Conservation (phyloP, 2,329 filamentous ascomycete species). For the Karstenula rhodostoma region DNA sequence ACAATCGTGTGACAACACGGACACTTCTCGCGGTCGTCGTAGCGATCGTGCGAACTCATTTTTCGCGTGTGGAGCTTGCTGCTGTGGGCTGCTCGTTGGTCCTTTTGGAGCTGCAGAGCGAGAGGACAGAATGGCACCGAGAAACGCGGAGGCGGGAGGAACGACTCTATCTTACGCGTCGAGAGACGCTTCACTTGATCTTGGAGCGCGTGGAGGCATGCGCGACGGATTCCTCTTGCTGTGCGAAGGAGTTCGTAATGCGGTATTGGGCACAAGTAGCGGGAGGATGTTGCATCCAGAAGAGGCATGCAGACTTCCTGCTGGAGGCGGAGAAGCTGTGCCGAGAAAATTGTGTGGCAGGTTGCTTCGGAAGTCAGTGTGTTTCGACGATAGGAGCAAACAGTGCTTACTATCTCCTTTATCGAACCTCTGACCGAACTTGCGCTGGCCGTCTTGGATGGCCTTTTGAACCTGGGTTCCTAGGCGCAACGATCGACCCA, state of each 20-base stretch:
- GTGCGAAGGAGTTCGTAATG: conserved; percentile 41
- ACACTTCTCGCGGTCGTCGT: conserved; percentile 46
- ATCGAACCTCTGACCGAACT: conserved; percentile 41
- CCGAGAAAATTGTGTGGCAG: conserved; percentile 41
- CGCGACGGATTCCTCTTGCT: conserved; percentile 42
- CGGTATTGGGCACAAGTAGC: conserved; percentile 29
- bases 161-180: conserved; percentile 25
- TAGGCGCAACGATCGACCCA: conserved; percentile 37
- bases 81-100: conserved; percentile 27
- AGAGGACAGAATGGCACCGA: conserved; percentile 45
- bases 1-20: conserved; percentile 42
- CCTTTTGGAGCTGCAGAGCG: conserved; percentile 38
- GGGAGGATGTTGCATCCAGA: conserved; percentile 36
- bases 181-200: conserved; percentile 40
- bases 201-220: conserved; percentile 39
- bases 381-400: background rate
- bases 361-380: conserved; percentile 35
- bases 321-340: conserved; percentile 43
- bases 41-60: conserved; percentile 34
- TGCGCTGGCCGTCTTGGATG: conserved; percentile 37
- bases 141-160: conserved; percentile 46
- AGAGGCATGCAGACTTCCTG: conserved; percentile 44
- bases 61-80: conserved; percentile 38
- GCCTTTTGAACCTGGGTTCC: conserved; percentile 37
- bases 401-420: conserved; percentile 39